A percentile compares a stretch with the other conserved stretches of the same genome.
Conservation (phyloP, 148 eudicot species). For the Talinum fruticosum region DNA sequence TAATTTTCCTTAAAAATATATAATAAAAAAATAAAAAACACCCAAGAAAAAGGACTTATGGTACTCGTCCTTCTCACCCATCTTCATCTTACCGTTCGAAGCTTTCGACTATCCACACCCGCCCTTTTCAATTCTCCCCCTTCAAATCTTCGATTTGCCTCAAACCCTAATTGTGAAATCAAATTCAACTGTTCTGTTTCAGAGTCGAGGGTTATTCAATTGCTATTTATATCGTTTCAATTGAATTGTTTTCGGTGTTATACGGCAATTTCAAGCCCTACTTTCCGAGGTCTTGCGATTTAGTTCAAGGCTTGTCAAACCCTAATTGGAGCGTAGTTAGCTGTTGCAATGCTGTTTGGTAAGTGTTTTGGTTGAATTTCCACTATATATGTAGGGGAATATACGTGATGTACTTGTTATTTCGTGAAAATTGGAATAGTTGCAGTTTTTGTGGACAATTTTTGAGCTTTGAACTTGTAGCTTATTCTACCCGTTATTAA, state of each 20-base stretch:
- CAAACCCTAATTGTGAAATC: constrained; percentile 4
- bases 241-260: no score
- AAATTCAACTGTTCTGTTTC: neutral
- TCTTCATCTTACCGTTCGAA: neutral
- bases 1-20: no score
- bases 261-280: neutral
- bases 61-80: no score
- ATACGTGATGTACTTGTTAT: neutral
- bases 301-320: neutral
- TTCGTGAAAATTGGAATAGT: neutral
- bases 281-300: neutral
- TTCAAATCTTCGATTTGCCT: neutral
- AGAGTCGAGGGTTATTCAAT: neutral
- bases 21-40: no score
- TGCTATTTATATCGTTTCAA: neutral
- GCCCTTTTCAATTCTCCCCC: neutral
- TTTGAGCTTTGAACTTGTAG: neutral
- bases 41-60: no score
- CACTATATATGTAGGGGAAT: neutral
- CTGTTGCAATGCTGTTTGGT: neutral
- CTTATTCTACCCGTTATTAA: neutral
- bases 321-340: neutral
- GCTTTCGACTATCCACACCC: neutral
- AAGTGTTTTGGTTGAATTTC: neutral
- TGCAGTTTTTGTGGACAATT: neutral